These are phyloP conservation scores for Ascochyta clinopodiicola DNA, from an alignment of 2,329 filamentous ascomycete genomes.

Conservation along the genomic window DNA sequence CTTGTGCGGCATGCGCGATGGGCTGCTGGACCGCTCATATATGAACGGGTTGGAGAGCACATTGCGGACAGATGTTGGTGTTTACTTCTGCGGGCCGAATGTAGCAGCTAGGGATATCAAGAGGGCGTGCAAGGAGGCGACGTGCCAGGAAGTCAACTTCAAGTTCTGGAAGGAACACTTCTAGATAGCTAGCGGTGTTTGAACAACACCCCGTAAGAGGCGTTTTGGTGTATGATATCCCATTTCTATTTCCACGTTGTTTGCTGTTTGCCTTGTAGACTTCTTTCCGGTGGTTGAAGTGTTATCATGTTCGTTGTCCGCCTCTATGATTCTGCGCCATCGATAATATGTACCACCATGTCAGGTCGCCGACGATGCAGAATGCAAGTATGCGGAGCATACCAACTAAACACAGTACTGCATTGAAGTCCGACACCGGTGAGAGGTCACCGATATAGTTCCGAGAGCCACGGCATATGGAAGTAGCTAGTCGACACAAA, in stretches of 20 bases:
- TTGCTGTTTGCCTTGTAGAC: too few species aligned
- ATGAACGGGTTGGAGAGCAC: conserved; percentile 79
- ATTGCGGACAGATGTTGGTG: conserved; percentile 84
- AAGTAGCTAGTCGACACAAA: too few species aligned
- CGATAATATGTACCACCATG: too few species aligned
- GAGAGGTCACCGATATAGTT: too few species aligned
- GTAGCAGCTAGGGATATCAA: conserved; percentile 81
- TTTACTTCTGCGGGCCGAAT: conserved; percentile 96
- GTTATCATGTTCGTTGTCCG: too few species aligned
- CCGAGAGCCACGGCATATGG: too few species aligned
- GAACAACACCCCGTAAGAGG: not conserved
- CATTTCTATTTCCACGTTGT: not conserved
- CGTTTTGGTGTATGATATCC: conserved; percentile 18
- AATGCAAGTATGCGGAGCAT: too few species aligned
- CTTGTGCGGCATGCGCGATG: conserved; percentile 84
- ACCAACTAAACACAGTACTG: too few species aligned
- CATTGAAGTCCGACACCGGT: too few species aligned
- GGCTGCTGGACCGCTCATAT: conserved; percentile 84
- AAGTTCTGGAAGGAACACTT: conserved; percentile 99
- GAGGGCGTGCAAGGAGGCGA: conserved; percentile 76
- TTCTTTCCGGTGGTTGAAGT: too few species aligned
- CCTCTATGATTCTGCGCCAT: too few species aligned
- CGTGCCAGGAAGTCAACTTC: conserved; percentile 82
- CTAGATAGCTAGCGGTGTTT: conserved; percentile 30
- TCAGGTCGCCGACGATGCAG: too few species aligned